Percentiles rank a stretch among this genome's conserved stretches.
Evolutionary conservation across 768 basidiomycete species (phyloP).

Genomic region (Leccinum disarticulatum): DNA sequence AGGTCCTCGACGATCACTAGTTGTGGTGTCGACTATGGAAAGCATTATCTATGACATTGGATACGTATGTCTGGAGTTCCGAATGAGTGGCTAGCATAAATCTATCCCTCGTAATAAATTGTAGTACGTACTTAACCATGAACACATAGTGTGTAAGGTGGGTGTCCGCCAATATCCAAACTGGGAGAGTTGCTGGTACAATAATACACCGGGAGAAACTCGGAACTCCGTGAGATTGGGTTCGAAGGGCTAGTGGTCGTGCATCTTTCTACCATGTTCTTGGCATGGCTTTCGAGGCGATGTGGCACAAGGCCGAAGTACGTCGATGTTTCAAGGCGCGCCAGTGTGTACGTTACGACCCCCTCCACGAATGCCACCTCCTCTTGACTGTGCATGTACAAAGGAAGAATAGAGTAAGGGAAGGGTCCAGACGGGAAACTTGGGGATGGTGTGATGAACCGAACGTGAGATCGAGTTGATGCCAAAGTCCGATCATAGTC

Average conservation of each 20-base stretch:
- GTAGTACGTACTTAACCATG: too few relatives aligned
- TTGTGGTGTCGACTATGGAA: not conserved
- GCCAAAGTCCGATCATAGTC: not conserved
- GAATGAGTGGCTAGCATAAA: too few relatives aligned
- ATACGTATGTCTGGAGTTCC: not conserved
- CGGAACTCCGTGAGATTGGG: too few relatives aligned
- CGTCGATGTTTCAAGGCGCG: not conserved
- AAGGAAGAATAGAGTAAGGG: not conserved
- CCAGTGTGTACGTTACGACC: not conserved
- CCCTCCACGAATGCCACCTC: not conserved
- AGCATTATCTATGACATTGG: not conserved
- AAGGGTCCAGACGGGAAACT: not conserved
- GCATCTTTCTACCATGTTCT: too few relatives aligned
- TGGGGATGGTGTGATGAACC: not conserved
- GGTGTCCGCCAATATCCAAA: too few relatives aligned
- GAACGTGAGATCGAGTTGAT: not conserved
- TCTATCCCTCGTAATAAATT: too few relatives aligned
- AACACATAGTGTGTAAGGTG: too few relatives aligned
- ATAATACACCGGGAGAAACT: too few relatives aligned
- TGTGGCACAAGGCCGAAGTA: not conserved
- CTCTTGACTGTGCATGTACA: not conserved
- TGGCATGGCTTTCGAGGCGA: not conserved
- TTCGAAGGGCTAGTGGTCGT: too few relatives aligned
- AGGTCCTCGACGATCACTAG: slow-evolving; percentile 1
- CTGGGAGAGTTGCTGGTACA: too few relatives aligned